Evolutionary conservation across 345 rosid species (phyloP), one percentile per base, ranked within the genome.

Genomic region (Aquilaria malaccensis): DNA sequence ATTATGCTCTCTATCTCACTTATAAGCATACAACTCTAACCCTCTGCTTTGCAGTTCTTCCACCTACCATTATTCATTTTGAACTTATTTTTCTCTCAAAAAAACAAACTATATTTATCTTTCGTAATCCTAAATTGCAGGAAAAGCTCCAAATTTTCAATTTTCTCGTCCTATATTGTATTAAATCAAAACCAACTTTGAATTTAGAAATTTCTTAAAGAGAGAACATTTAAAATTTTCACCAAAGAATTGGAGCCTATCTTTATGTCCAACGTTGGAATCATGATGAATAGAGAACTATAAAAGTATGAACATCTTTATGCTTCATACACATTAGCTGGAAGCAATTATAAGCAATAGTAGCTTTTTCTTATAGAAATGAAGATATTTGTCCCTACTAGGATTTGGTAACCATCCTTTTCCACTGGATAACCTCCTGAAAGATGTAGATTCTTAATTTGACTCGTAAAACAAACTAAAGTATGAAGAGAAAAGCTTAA

Each of bases 21-120:
- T 84, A 62, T 94, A 90, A 47, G 91, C 97, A 69, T 94, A 87
- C 0, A 97, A 95, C 72, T 94, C 99, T 59, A 84, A 68, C 37
- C 99, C 96, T 77, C 82, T 86, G 72, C 83, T 79, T 72, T 88
- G 83, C 81, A 94, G 51, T 30, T 94, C 97, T 65, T 84, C 95
- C 59, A 88, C 99, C 96, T 87, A 59, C 33, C 33, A 67, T 15
- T 47, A 48, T 52, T 29, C 48, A 50, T 7, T 4, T 37, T 37
- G 43, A 37, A 37, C 43, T 37, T 7, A 37, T 7, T 37, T 4
- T 2, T 37, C 43, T 37, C 15, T 15, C 0, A 15, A 15, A 15
- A 15, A 15, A 15, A 15, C 15, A 15, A 37, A 4, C 7, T 7
- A 37, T 37, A 37, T 33, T 33, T 33, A 6, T 33, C 41, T 6